phyloP scores from a whole-genome alignment of 768 basidiomycete genomes.

The Leucocoprinus leucothites region DNA sequence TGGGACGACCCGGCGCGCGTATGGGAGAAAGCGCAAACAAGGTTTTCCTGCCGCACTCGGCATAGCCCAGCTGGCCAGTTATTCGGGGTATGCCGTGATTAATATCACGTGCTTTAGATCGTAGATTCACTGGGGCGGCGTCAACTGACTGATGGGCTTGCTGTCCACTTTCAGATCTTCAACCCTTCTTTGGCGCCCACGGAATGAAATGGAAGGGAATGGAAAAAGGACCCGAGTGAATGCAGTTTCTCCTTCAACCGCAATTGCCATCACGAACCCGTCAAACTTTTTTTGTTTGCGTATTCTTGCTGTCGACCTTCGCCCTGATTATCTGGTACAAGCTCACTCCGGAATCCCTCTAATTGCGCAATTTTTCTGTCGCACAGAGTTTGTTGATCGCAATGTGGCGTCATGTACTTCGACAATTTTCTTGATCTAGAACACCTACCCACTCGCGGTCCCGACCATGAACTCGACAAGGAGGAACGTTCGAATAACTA shows the following conservation, averaged over 20 bases:
- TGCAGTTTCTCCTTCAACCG: no score
- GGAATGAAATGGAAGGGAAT: background rate
- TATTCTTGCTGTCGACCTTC: no score
- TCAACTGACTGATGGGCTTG: background rate
- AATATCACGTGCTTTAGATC: background rate
- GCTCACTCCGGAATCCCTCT: no score
- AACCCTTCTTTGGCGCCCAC: background rate
- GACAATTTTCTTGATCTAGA: no score
- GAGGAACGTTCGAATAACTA: no score
- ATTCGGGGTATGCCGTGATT: slow-evolving; percentile 14
- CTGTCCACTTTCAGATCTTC: background rate
- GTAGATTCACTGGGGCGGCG: background rate
- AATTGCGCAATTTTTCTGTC: no score
- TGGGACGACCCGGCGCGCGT: background rate
- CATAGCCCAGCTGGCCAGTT: slow-evolving; percentile 18
- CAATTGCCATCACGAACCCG: background rate
- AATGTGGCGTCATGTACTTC: no score
- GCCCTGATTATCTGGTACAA: no score
- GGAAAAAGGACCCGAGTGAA: slow-evolving; percentile 4
- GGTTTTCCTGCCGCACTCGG: slow-evolving; percentile 21
- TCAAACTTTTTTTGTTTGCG: background rate
- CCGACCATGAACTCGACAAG: no score
- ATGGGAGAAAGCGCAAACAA: slow-evolving; percentile 15
- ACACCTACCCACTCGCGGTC: no score
- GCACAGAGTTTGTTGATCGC: no score